These are phyloP conservation scores for Fallopia convolvulus DNA, from an alignment of 148 eudicot species.

Conservation along the genomic window DNA sequence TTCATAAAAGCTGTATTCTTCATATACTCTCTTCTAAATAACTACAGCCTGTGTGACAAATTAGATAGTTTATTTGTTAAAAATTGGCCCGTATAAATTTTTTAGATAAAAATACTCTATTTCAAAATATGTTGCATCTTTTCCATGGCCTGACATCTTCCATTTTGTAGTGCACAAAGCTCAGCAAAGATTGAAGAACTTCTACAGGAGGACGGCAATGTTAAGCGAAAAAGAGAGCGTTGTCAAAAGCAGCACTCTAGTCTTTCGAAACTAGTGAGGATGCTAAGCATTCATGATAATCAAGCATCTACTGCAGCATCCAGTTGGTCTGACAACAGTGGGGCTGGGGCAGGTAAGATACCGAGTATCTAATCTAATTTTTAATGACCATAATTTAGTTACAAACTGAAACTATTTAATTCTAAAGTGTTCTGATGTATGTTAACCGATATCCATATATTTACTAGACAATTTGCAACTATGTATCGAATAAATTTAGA, in stretches of 20 bases:
- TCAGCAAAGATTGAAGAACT: constrained; percentile 79
- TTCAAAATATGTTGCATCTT: neutral
- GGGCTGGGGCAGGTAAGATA: constrained; percentile 33
- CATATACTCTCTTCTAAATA: neutral
- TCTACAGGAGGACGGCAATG: constrained; percentile 89
- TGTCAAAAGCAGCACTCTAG: constrained; percentile 75
- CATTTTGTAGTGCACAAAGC: constrained; percentile 56
- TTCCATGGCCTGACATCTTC: neutral
- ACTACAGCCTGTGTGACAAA: neutral
- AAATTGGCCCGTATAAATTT: too few species aligned
- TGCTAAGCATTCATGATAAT: constrained; percentile 85
- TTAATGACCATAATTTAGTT: neutral
- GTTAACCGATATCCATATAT: neutral
- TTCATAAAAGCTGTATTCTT: neutral
- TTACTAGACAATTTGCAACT: neutral
- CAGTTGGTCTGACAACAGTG: constrained; percentile 45
- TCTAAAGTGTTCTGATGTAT: neutral
- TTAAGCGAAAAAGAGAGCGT: constrained; percentile 72
- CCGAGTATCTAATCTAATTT: too few species aligned
- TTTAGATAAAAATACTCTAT: neutral
- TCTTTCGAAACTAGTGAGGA: constrained; percentile 79
- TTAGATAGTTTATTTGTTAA: neutral
- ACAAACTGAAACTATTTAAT: neutral
- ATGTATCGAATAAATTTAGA: neutral
- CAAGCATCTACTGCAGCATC: constrained; percentile 69